Conservation (phyloP, 2,329 filamentous ascomycete genomes). For the Aspergillus ruber region DNA sequence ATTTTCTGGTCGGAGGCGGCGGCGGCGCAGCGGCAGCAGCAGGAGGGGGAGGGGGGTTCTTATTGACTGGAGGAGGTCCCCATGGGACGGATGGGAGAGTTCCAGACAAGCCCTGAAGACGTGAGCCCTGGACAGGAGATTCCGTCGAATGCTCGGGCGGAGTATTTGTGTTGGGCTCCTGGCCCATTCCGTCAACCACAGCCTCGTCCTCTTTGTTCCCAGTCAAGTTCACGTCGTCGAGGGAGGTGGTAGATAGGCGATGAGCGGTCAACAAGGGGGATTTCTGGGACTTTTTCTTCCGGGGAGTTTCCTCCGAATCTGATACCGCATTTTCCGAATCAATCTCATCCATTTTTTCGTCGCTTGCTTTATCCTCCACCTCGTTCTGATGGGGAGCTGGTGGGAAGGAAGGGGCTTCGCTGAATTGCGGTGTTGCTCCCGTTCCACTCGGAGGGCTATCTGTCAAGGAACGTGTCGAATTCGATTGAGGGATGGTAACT, state of each 20-base stretch:
- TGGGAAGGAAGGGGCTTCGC: constrained; percentile 25
- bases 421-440: constrained; percentile 30
- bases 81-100: constrained; percentile 67
- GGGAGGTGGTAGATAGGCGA: constrained; percentile 51
- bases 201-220: constrained; percentile 50
- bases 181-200: constrained; percentile 7
- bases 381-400: constrained; percentile 19
- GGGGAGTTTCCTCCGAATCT: constrained; percentile 27
- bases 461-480: constrained; percentile 58
- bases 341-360: constrained; percentile 12
- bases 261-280: constrained; percentile 49
- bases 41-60: constrained; percentile 31
- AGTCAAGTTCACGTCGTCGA: constrained; percentile 61
- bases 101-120: constrained; percentile 57
- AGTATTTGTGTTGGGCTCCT: constrained; percentile 15
- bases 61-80: constrained; percentile 51
- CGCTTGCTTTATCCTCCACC: constrained; percentile 3
- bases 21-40: constrained; percentile 37
- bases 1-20: constrained; percentile 54
- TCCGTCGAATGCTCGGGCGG: constrained; percentile 22
- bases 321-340: constrained; percentile 16
- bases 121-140: constrained; percentile 25
- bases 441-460: constrained; percentile 38
- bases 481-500: constrained; percentile 28
- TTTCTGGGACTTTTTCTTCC: constrained; percentile 36